A percentile compares a stretch with the other conserved stretches of the same genome.
phyloP scores from a whole-genome alignment of 768 basidiomycete species.

The Wakefieldia striispora region DNA sequence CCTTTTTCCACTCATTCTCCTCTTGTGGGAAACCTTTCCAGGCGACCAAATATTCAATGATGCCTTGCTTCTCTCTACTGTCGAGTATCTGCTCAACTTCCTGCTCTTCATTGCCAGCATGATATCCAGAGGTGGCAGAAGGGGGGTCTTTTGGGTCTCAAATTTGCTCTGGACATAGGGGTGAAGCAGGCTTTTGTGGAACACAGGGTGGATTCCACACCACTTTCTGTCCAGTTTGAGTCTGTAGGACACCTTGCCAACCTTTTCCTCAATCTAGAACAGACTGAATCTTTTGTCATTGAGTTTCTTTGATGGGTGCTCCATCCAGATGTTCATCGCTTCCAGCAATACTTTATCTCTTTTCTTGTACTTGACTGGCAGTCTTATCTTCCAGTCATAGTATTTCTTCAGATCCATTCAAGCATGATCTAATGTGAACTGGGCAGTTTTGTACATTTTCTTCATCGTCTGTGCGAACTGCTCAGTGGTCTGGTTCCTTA shows the following conservation, averaged over 20 bases:
- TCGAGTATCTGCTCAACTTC: background rate
- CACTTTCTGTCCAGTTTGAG: background rate
- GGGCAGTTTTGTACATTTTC: too few relatives aligned
- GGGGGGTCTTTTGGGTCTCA: background rate
- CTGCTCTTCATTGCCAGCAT: too few relatives aligned
- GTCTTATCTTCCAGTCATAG: too few relatives aligned
- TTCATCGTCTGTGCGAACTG: too few relatives aligned
- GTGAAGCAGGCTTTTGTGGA: background rate
- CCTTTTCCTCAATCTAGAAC: background rate
- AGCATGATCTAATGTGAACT: too few relatives aligned
- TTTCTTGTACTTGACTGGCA: too few relatives aligned
- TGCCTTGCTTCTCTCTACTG: background rate
- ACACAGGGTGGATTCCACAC: background rate
- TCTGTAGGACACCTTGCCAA: background rate
- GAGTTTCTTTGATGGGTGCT: background rate
- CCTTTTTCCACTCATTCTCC: background rate
- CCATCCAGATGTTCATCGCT: too few relatives aligned
- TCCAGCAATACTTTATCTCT: too few relatives aligned
- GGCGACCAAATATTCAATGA: background rate
- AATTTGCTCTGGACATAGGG: background rate
- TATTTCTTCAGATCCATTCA: too few relatives aligned
- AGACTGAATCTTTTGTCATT: background rate
- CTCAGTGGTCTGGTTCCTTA: too few relatives aligned
- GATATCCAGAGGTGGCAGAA: background rate
- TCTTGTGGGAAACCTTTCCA: background rate